Conservation (phyloP, 441 rosid genomes). For the Macaranga tanarius region DNA sequence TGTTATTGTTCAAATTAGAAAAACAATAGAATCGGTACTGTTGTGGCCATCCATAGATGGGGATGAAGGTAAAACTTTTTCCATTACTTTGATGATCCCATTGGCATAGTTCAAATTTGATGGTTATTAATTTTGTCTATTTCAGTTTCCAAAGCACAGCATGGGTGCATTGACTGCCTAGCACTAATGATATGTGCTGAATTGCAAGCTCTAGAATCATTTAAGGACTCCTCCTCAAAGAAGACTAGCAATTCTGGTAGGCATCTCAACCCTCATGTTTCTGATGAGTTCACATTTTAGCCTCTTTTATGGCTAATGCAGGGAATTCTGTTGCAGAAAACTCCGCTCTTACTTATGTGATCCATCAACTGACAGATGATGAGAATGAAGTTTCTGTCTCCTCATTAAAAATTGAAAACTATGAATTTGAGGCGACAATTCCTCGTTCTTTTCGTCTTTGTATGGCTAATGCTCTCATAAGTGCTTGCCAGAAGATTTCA, state of each 20-base stretch:
- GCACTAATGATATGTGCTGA: slow-evolving; percentile 84
- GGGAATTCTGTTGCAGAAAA: slow-evolving; percentile 37
- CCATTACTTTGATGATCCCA: slow-evolving; percentile 16
- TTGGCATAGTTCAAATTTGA: slow-evolving; percentile 14
- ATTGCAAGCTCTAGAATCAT: slow-evolving; percentile 50
- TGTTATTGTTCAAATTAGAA: slow-evolving; percentile 50
- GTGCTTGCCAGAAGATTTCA: slow-evolving; percentile 75
- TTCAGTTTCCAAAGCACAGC: slow-evolving; percentile 89
- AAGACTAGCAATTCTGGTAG: slow-evolving; percentile 38
- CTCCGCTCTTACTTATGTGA: slow-evolving; percentile 49
- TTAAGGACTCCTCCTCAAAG: slow-evolving; percentile 33
- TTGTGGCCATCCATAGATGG: slow-evolving; percentile 73
- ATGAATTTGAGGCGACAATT: slow-evolving; percentile 28
- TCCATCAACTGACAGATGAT: slow-evolving; percentile 47
- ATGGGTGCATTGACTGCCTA: slow-evolving; percentile 91
- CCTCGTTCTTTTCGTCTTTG: slow-evolving; percentile 63
- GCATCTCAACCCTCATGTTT: slow-evolving; percentile 26
- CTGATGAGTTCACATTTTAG: slow-evolving; percentile 18
- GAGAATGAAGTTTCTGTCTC: slow-evolving; percentile 30
- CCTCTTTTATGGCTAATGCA: slow-evolving; percentile 32
- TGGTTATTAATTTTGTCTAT: slow-evolving; percentile 12
- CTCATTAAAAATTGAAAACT: slow-evolving; percentile 31
- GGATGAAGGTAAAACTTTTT: slow-evolving; percentile 60
- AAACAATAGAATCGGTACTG: slow-evolving; percentile 50
- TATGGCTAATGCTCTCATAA: slow-evolving; percentile 92